These are phyloP conservation scores for Serendipita indica DNA, from an alignment of 768 basidiomycete species.

Conservation along the genomic window DNA sequence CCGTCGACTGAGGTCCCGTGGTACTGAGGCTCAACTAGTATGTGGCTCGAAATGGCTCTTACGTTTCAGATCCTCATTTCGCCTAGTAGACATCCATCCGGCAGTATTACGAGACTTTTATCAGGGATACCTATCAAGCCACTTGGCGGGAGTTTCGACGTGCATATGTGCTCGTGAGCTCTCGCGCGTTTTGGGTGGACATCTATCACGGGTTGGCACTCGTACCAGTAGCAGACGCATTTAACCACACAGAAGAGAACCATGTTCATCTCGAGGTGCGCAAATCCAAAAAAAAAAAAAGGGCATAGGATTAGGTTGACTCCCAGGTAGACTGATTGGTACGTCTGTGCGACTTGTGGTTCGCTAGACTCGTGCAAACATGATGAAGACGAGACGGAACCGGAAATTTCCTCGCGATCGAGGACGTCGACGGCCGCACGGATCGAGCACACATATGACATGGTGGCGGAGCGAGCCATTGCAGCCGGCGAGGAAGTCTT, in stretches of 20 bases:
- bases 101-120: no score
- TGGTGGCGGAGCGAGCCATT: conserved; percentile 46
- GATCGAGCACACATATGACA: conserved; percentile 33
- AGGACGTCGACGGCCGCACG: not conserved
- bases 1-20: not conserved
- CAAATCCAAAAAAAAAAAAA: not conserved
- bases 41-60: not conserved
- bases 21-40: not conserved
- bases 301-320: not conserved
- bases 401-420: not conserved
- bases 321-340: conserved; percentile 43
- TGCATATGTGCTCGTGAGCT: conserved; percentile 56
- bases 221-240: conserved; percentile 78
- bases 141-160: conserved; percentile 30
- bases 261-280: conserved; percentile 61
- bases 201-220: conserved; percentile 65
- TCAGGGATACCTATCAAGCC: not conserved
- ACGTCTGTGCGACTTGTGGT: conserved; percentile 61
- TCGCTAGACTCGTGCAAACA: conserved; percentile 54
- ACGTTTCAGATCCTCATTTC: not conserved
- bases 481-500: conserved; percentile 42
- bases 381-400: conserved; percentile 26
- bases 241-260: conserved; percentile 57
- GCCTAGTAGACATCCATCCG: not conserved
- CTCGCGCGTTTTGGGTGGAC: conserved; percentile 73